Evolutionary conservation across 139 green algal species (phyloP), one percentile per base, ranked within the genome.

Genomic region (Micractinium conductrix): DNA sequence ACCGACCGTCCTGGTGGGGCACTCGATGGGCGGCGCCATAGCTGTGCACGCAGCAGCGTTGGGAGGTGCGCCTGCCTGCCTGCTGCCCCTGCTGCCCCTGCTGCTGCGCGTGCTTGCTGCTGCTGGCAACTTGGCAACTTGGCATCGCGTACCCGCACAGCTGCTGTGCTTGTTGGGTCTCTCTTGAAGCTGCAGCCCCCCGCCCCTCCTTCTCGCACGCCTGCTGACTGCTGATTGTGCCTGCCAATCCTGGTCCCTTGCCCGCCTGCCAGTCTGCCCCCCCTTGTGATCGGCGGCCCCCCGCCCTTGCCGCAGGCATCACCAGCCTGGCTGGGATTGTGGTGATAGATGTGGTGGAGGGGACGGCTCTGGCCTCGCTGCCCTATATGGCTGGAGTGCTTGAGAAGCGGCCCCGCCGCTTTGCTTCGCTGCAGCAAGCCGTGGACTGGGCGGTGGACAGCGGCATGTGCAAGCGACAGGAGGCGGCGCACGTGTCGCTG

Each of bases 291-390:
- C 12, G 10, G 48, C 48, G 48, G 48, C 48, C 48, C 12, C 48
- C 48, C 48, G 48, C 12, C 48, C 48, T 58, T 58, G 48, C 10
- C 55, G 83, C 86, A 88, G 71, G 1, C 3, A 87, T 96, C 44
- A 12, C 76, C 42, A 67, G 33, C 35, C 81, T 98, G 35, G 87
- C 92, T 43, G 96, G 95, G 0, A n/a, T 97, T 40, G 87, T 97
- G 30, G 93, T 98, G 19, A 93, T 99, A n/a, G 96, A 99, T 80
- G 95, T 99, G 16, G 96, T 98, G 38, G 96, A 98, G 86, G 96
- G 95, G 43, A 96, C 94, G 0, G 96, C 96, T 37, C 28, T 97
- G 9, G 91, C 92, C 6, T 92, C 94, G 1, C 84, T 98, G 53
- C 95, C 92, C 8, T 86, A 92, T 86, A 98, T 98, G 96, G 78